Percentiles rank a stretch among this genome's conserved stretches.
Evolutionary conservation across 2,329 filamentous ascomycete genomes (phyloP).

Genomic region (Sphaerulina vaccinii): DNA sequence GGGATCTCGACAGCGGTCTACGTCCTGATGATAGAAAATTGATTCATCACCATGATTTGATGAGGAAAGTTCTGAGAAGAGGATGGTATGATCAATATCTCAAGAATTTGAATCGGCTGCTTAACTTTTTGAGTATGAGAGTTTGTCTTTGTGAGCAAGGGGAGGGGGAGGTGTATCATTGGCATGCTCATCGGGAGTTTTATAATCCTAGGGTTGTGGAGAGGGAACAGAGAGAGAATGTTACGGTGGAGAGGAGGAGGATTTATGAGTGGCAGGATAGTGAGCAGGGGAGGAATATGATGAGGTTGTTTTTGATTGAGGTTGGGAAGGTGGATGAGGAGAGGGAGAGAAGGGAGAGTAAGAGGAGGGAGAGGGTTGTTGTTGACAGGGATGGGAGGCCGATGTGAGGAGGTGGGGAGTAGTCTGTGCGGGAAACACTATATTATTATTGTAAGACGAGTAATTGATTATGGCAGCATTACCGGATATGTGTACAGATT

Average conservation of each 20-base stretch:
- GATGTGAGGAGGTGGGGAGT: background rate
- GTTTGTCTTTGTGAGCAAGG: background rate
- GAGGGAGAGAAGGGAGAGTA: background rate
- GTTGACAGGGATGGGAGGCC: background rate
- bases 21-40: background rate
- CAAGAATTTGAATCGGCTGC: slow-evolving; percentile 2
- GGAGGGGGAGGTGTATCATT: background rate
- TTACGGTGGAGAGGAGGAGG: slow-evolving; percentile 1
- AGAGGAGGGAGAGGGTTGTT: background rate
- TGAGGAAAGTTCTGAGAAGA: slow-evolving; percentile 1
- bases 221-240: background rate
- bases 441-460: too few species aligned
- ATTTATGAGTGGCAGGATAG: slow-evolving; percentile 8
- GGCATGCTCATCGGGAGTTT: background rate
- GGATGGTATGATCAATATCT: slow-evolving; percentile 9
- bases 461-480: too few species aligned
- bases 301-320: background rate
- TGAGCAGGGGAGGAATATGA: slow-evolving; percentile 1
- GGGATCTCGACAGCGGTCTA: background rate
- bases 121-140: slow-evolving; percentile 3
- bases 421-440: background rate
- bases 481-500: too few species aligned
- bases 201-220: background rate
- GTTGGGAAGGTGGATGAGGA: slow-evolving; percentile 2
- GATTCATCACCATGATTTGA: background rate